Evolutionary conservation across 169 alveolate genomes (phyloP), one percentile per base, ranked within the genome.

Genomic region (Eimeria acervulina): DNA sequence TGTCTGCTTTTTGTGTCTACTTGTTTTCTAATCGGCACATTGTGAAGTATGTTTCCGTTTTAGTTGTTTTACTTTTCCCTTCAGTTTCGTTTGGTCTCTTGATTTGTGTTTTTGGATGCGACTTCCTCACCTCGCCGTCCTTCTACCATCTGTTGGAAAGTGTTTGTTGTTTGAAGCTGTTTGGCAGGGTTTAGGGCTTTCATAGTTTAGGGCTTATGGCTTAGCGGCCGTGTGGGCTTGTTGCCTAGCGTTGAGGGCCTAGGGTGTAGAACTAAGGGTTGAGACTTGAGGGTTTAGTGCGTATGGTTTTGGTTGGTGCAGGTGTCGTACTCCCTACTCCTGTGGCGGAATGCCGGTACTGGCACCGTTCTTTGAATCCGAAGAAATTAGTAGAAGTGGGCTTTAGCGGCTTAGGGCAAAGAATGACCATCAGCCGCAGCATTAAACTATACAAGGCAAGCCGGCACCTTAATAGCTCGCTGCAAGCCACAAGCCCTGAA

Each of bases 261-360:
- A 47, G 55, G 55, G 55, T 47, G 5, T 47, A 47, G 55, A 12
- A 12, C 12, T 47, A 5, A 47, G 55, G 55, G 55, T 47, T 47
- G 5, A 47, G 55, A 12, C 17, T 47, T 47, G 5, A 47, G 55
- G 55, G 55, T 47, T 47, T 47, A 47, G 55, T 5, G 55, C 12
- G 5, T 47, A 47, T 5, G 78, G 47, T 36, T 38, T 26, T 23
- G 17, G n/a, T 97, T 10, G 59, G n/a, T 28, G 99, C 99, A 33
- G 99, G 99, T 0, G 99, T 98, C 36, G 98, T 99, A 47, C 95
- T 99, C 63, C 99, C 99, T 21, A 98, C 97, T 44, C 99, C 99
- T 5, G 97, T 99, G 40, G 97, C 99, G 66, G 97, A 97, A 63
- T 98, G 99, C 74, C 98, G 99, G 83, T 97, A 97, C 89, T 97